Base-by-base conservation (phyloP, 176 grass and related monocot species). In the Carex myosuroides region DNA sequence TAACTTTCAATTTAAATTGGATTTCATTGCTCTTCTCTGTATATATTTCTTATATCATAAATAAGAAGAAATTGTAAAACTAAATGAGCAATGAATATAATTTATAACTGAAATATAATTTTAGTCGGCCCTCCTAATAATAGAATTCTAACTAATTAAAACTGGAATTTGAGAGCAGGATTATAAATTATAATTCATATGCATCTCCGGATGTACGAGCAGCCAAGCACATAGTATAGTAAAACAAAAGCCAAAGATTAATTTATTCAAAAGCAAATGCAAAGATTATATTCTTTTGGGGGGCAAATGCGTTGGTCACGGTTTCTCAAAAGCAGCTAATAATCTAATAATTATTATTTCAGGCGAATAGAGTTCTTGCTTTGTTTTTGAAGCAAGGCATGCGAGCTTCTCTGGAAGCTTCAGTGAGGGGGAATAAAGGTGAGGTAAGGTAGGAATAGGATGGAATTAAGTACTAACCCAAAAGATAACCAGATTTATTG, bases 331-430 rank as follows among this genome's bases (percentile, higher is more conserved):
- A 65, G 79, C 39, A 26, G 60, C n/a, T 24, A 64, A 82, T 48
- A 52, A 82, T 64, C 20, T 64, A 82, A 50, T 80, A 22, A 26
- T 82, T 39, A 66, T 65, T 21, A 73, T 63, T 81, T 41, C 12
- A 82, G 79, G 79, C 57, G 79, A 82, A 82, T 82, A 42, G 18
- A 82, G 32, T 60, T 17, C 76, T 80, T 80, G 14, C 26, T 80
- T 80, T 37, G 76, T 11, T 11, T 37, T 37, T 50, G 24, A 69
- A 26, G 65, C 10, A 37, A 22, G 56, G 30, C 53, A 37, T 60
- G 75, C 75, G 29, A 33, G 9, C 53, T 37, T 64, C 33, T 48
- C 60, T 44, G 48, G 69, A 72, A 72, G 69, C 60, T 81, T 81
- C 33, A 62, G 16, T 14, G 46, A 50, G 46, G 46, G 59, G 52